Evolutionary conservation across 1,284 basidiomycete species (phyloP).

Genomic region (Ustilago esculenta): DNA sequence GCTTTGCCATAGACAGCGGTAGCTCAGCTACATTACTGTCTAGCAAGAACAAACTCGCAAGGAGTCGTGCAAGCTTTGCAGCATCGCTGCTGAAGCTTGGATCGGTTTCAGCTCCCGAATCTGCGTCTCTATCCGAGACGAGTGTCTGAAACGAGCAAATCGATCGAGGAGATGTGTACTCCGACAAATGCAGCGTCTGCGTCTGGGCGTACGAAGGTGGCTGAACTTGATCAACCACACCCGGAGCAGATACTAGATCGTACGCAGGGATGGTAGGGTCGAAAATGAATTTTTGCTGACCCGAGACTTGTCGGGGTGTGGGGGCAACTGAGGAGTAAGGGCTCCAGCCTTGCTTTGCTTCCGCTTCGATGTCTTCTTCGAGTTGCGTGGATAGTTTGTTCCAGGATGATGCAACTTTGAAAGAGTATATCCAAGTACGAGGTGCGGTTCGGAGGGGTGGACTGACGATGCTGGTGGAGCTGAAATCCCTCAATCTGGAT

Average conservation of each 20-base stretch:
- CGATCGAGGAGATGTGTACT: background rate
- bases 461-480: background rate
- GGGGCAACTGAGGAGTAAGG: constrained; percentile 32
- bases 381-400: background rate
- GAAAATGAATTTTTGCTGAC: background rate
- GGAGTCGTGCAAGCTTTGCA: constrained; percentile 34
- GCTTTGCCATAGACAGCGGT: constrained; percentile 18
- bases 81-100: constrained; percentile 12
- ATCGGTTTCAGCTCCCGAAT: constrained; percentile 6
- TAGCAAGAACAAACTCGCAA: constrained; percentile 28
- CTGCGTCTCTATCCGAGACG: constrained; percentile 14
- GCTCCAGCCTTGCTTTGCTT: constrained; percentile 24
- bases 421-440: background rate
- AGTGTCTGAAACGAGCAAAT: constrained; percentile 23
- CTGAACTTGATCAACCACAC: no score
- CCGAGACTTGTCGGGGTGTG: constrained; percentile 22
- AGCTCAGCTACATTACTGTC: constrained; percentile 14
- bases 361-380: constrained; percentile 8
- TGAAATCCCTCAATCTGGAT: background rate
- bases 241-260: background rate
- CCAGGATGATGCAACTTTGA: background rate
- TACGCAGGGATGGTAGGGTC: background rate
- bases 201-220: no score
- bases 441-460: constrained; percentile 1
- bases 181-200: no score